Evolutionary conservation across 352 stramenopile species (phyloP).

Genomic region (Globisporangium okanoganense): DNA sequence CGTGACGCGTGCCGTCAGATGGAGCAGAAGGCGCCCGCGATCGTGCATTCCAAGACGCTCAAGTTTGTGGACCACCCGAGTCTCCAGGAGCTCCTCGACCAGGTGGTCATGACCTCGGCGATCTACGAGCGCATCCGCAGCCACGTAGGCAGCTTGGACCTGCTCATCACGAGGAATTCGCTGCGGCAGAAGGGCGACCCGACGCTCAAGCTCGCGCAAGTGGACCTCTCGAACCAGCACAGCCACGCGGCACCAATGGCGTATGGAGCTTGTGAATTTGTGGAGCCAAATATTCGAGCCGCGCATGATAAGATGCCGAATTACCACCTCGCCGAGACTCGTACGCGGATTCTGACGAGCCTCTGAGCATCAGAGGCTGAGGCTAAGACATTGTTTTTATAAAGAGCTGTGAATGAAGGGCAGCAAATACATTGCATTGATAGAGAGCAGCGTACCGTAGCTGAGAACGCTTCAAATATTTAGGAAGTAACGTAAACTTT

Average conservation of each 20-base stretch:
- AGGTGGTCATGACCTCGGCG: slow-evolving; percentile 32
- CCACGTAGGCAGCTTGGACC: slow-evolving; percentile 35
- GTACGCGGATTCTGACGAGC: not conserved
- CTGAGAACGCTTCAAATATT: too few species aligned
- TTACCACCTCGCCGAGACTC: not conserved
- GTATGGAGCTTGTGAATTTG: not conserved
- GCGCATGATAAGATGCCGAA: not conserved
- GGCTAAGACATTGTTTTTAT: too few species aligned
- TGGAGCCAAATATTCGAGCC: not conserved
- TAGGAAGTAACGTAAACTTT: too few species aligned
- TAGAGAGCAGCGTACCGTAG: too few species aligned
- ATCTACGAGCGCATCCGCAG: slow-evolving; percentile 41
- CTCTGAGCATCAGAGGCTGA: not conserved
- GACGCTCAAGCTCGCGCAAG: slow-evolving; percentile 32
- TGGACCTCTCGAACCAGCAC: slow-evolving; percentile 16
- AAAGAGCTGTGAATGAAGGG: not conserved
- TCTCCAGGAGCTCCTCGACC: slow-evolving; percentile 39
- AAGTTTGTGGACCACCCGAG: slow-evolving; percentile 45
- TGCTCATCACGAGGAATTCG: slow-evolving; percentile 28
- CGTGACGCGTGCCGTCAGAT: slow-evolving; percentile 48
- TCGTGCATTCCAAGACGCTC: slow-evolving; percentile 49
- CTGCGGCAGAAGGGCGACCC: slow-evolving; percentile 13
- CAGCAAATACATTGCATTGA: too few species aligned
- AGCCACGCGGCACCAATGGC: not conserved
- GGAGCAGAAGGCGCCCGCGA: slow-evolving; percentile 24